Percentiles rank a stretch among this genome's conserved stretches.
Evolutionary conservation across 2,329 filamentous ascomycete species (phyloP).

Genomic region (Colletotrichum eremochloae): DNA sequence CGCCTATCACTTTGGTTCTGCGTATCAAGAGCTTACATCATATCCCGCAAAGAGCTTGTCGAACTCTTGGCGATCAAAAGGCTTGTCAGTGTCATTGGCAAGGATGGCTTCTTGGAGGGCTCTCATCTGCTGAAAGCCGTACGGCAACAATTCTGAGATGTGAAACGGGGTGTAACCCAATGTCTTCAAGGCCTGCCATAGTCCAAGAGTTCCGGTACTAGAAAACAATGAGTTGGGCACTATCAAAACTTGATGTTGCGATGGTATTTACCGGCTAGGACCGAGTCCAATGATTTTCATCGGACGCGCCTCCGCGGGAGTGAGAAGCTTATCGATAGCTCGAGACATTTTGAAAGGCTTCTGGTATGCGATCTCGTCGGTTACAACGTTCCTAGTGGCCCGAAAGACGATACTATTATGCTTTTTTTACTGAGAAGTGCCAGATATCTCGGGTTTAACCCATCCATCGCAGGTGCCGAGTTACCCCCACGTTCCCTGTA

Average conservation of each 20-base stretch:
- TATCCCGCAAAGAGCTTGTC: conserved; percentile 57
- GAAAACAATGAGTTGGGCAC: neutral
- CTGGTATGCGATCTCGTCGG: neutral
- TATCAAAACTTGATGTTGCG: neutral
- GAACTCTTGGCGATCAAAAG: conserved; percentile 53
- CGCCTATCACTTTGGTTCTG: accelerated
- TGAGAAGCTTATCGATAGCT: conserved; percentile 36
- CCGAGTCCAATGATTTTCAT: conserved; percentile 38
- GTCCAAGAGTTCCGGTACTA: conserved; percentile 54
- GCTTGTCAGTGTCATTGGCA: conserved; percentile 45
- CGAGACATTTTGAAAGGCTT: conserved; percentile 19
- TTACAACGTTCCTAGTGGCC: neutral
- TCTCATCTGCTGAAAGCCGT: conserved; percentile 46
- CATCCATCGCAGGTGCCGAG: conserved; percentile 4
- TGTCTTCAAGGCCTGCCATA: conserved; percentile 52
- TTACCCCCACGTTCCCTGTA: neutral
- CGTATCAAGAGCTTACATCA: conserved; percentile 44
- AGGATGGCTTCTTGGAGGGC: conserved; percentile 50
- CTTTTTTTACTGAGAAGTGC: conserved; percentile 29
- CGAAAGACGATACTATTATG: conserved; percentile 2
- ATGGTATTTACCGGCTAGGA: conserved; percentile 28
- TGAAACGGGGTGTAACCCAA: conserved; percentile 56
- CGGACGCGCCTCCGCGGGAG: conserved; percentile 17
- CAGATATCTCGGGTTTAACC: neutral
- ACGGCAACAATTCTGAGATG: conserved; percentile 49